A percentile compares a stretch with the other conserved stretches of the same genome.
phyloP scores from a whole-genome alignment of 2,329 filamentous ascomycete species.

The Aureobasidium musti region DNA sequence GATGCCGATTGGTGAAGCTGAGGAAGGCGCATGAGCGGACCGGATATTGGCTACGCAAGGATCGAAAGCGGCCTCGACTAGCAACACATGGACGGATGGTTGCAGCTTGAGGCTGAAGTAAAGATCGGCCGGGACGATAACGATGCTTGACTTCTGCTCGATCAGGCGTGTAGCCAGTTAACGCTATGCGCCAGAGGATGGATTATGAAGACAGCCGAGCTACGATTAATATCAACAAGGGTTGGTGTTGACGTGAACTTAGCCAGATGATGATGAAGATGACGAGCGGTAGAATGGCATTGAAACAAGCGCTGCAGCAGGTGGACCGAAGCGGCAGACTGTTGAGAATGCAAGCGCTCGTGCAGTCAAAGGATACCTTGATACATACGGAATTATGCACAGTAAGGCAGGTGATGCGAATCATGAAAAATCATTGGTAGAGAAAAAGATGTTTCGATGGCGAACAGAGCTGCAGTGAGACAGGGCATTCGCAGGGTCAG shows the following conservation, averaged over 20 bases:
- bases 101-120: constrained; percentile 14
- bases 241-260: neutral
- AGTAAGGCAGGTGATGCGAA: constrained; percentile 12
- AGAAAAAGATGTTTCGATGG: constrained; percentile 1
- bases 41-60: constrained; percentile 5
- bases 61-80: neutral
- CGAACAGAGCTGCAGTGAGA: constrained; percentile 10
- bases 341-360: constrained; percentile 16
- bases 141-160: neutral
- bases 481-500: neutral
- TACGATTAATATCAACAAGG: neutral
- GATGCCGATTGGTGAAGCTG: constrained; percentile 15
- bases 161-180: neutral
- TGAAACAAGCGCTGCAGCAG: constrained; percentile 9
- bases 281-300: neutral
- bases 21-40: constrained; percentile 12
- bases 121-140: neutral
- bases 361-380: neutral
- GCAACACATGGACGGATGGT: constrained; percentile 11
- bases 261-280: neutral
- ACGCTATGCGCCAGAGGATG: neutral
- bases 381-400: neutral
- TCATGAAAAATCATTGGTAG: neutral
- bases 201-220: neutral
- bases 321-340: neutral